These are phyloP conservation scores for Creolimax fragrantissima DNA, from an alignment of 78 protist species.

Conservation along the genomic window DNA sequence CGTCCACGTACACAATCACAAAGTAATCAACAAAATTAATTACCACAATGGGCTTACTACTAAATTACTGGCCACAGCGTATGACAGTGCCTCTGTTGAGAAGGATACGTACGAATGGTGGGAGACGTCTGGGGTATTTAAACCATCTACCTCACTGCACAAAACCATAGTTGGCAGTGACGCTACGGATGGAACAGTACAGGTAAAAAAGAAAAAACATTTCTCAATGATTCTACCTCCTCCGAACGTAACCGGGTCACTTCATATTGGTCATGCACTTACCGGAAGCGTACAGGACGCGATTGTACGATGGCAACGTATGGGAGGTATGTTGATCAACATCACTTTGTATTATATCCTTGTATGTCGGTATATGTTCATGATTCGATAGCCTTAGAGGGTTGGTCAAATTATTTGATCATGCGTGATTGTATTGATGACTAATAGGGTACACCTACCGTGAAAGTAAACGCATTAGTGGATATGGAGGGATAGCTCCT, in stretches of 20 bases:
- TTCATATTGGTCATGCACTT: conserved; percentile 95
- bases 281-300: conserved; percentile 37
- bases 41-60: neutral
- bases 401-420: too few relatives aligned
- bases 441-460: too few relatives aligned
- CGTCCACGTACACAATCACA: too few relatives aligned
- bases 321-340: conserved; percentile 78
- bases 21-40: too few relatives aligned
- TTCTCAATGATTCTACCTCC: conserved; percentile 86
- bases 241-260: conserved; percentile 93
- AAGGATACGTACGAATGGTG: conserved; percentile 92
- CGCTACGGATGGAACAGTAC: neutral
- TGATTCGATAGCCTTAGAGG: too few relatives aligned
- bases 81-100: conserved; percentile 83
- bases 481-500: too few relatives aligned
- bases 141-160: conserved; percentile 33
- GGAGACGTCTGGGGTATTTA: conserved; percentile 71
- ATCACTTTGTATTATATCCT: too few relatives aligned
- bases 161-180: neutral
- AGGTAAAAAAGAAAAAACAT: neutral
- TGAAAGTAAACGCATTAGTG: too few relatives aligned
- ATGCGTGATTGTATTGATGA: too few relatives aligned
- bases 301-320: conserved; percentile 54
- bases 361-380: too few relatives aligned
- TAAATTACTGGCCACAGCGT: neutral